These are phyloP conservation scores for Plasmodium knowlesi DNA, from an alignment of 169 alveolate species.

Conservation along the genomic window DNA sequence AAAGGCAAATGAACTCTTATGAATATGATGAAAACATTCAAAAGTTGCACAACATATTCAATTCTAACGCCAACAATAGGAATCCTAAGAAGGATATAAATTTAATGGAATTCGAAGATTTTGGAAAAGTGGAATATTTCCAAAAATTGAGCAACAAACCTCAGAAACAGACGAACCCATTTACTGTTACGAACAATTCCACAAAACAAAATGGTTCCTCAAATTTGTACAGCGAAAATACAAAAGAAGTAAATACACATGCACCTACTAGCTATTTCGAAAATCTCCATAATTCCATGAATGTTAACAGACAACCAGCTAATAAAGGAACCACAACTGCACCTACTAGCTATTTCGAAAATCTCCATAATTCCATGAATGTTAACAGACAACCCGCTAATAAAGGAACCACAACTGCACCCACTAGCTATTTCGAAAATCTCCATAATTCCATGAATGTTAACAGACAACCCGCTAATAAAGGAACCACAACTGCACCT, in stretches of 20 bases:
- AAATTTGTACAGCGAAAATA: neutral
- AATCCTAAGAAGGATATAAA: neutral
- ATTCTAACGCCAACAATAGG: neutral
- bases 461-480: neutral
- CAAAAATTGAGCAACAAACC: neutral
- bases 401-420: neutral
- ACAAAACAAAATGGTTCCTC: neutral
- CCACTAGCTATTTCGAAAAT: neutral
- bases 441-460: neutral
- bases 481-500: neutral
- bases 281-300: neutral
- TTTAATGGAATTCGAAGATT: neutral
- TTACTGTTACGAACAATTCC: neutral
- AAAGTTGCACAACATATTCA: neutral
- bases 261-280: neutral
- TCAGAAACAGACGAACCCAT: neutral
- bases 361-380: neutral
- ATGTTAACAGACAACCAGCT: neutral
- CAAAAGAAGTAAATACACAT: neutral
- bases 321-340: neutral
- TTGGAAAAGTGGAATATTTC: neutral
- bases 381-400: neutral
- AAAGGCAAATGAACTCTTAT: neutral
- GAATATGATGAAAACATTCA: neutral
- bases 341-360: neutral